Conservation (phyloP, 2,329 filamentous ascomycete genomes). For the Cordyceps fumosorosea region DNA sequence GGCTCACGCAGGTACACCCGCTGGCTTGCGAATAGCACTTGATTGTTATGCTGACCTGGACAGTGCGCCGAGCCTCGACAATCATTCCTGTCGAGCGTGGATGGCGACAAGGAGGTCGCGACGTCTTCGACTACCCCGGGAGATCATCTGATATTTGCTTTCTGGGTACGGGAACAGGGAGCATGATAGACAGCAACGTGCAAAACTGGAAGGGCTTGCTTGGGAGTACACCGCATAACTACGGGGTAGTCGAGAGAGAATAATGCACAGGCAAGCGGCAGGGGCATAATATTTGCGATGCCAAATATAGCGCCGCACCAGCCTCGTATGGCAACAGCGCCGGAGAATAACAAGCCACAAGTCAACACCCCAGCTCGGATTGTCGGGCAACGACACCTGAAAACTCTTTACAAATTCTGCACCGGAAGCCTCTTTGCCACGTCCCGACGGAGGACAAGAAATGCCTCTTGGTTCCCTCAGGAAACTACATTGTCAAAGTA, state of each 20-base stretch:
- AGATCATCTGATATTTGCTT: too few species aligned
- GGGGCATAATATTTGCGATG: background rate
- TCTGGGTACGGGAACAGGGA: too few species aligned
- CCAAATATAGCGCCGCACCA: background rate
- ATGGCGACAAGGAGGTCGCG: too few species aligned
- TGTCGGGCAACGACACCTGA: background rate
- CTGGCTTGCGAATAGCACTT: background rate
- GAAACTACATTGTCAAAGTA: too few species aligned
- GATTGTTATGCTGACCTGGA: background rate
- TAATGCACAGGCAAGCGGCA: background rate
- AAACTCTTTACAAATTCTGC: background rate
- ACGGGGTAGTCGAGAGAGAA: background rate
- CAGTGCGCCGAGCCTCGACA: background rate
- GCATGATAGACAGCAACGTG: background rate
- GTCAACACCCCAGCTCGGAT: background rate
- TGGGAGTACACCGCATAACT: too few species aligned
- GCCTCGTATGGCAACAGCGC: background rate
- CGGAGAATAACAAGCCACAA: slow-evolving; percentile 2
- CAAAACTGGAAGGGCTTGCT: too few species aligned
- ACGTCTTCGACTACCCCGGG: too few species aligned
- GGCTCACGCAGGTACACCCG: background rate
- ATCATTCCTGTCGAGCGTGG: too few species aligned
- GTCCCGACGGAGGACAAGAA: background rate
- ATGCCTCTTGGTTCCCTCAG: too few species aligned
- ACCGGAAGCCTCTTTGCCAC: background rate